These are phyloP conservation scores for Scheffersomyces stambukii DNA, from an alignment of 1,139 yeast species.

Conservation along the genomic window DNA sequence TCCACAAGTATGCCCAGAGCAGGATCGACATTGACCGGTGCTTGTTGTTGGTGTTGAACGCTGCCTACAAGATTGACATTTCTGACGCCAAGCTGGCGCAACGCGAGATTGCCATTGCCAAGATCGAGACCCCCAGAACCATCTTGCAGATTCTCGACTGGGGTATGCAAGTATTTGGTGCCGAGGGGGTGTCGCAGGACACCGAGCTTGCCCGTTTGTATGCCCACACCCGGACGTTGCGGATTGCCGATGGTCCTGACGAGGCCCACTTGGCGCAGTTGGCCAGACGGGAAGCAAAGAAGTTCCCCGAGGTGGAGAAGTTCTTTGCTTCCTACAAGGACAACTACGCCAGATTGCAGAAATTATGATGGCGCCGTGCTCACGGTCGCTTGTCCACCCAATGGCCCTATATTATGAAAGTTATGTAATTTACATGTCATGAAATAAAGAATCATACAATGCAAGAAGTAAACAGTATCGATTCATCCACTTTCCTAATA, in stretches of 20 bases:
- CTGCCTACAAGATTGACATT: conserved; percentile 61
- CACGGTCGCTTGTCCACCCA: neutral
- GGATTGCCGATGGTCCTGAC: conserved; percentile 76
- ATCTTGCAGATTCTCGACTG: conserved; percentile 55
- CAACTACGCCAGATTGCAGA: too few relatives aligned
- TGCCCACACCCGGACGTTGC: conserved; percentile 53
- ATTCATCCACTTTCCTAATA: conserved; percentile 24
- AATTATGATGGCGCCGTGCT: neutral
- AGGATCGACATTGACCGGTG: conserved; percentile 58
- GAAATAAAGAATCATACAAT: conserved; percentile 1
- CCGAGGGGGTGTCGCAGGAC: conserved; percentile 66
- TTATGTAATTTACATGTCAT: too few relatives aligned
- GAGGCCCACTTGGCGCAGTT: conserved; percentile 66
- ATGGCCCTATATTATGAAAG: neutral
- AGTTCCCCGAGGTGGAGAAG: conserved; percentile 26
- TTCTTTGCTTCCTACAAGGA: conserved; percentile 26
- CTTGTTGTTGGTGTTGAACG: conserved; percentile 56
- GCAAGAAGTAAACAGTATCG: conserved; percentile 2
- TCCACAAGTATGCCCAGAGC: conserved; percentile 50
- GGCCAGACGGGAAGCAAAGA: conserved; percentile 44
- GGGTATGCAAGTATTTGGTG: conserved; percentile 68
- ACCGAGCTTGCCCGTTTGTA: conserved; percentile 57
- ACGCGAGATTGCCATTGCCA: conserved; percentile 64
- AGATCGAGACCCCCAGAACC: conserved; percentile 62
- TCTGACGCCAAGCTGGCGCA: conserved; percentile 55